A percentile compares a stretch with the other conserved stretches of the same genome.
phyloP scores from a whole-genome alignment of 371 early-diverging fungal genomes.

The Mortierella sp. region DNA sequence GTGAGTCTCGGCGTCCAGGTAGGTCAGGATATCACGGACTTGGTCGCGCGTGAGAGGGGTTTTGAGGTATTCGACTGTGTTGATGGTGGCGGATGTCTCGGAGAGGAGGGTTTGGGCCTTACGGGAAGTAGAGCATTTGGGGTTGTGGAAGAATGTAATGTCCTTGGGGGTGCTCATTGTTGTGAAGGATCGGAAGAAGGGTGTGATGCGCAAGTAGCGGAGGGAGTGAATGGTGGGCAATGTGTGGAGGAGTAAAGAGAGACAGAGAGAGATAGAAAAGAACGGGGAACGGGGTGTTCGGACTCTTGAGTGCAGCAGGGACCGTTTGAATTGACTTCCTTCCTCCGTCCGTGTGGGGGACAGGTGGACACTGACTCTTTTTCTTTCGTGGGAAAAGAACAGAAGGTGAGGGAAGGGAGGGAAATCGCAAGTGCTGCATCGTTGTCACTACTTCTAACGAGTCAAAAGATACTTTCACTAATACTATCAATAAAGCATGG shows the following conservation, averaged over 20 bases:
- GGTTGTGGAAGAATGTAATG: conserved; percentile 44
- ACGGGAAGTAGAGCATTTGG: conserved; percentile 28
- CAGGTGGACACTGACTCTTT: neutral
- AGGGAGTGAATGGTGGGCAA: conserved; percentile 1
- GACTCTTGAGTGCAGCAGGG: too few species aligned
- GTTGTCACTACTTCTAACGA: too few species aligned
- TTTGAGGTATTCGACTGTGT: conserved; percentile 37
- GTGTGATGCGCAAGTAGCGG: neutral
- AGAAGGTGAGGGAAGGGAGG: neutral
- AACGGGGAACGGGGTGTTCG: too few species aligned
- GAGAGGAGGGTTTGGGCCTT: conserved; percentile 15
- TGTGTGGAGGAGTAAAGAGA: neutral
- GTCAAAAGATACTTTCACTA: too few species aligned
- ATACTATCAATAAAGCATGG: too few species aligned
- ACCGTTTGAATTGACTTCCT: too few species aligned
- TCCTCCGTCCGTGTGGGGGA: too few species aligned
- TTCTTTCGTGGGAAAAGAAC: neutral
- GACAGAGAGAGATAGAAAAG: neutral
- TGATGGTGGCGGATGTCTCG: neutral
- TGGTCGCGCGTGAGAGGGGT: conserved; percentile 18
- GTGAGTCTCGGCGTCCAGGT: conserved; percentile 18
- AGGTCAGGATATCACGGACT: conserved; percentile 25
- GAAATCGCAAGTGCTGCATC: neutral
- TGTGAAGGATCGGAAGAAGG: neutral
- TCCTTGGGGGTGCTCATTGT: conserved; percentile 8